These are phyloP conservation scores for Phanerochaete sordida DNA, from an alignment of 768 basidiomycete genomes.

Conservation along the genomic window DNA sequence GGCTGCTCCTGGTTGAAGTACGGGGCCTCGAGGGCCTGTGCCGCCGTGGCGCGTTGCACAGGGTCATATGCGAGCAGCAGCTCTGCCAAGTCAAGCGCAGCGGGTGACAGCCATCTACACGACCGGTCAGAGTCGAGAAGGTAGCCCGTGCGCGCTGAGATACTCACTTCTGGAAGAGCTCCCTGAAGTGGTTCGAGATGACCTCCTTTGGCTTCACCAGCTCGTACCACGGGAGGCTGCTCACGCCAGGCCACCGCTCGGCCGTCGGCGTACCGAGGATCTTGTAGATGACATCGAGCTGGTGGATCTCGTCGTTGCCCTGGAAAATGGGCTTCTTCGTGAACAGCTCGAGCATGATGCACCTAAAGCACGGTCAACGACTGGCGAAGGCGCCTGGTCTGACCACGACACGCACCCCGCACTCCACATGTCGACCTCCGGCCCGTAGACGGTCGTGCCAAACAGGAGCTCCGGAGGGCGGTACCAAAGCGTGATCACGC, in stretches of 20 bases:
- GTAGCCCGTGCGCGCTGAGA: not conserved
- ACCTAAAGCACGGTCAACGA: slow-evolving; percentile 44
- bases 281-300: slow-evolving; percentile 90
- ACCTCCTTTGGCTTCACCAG: slow-evolving; percentile 87
- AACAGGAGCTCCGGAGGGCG: slow-evolving; percentile 92
- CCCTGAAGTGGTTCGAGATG: slow-evolving; percentile 73
- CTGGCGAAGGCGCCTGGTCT: not conserved
- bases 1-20: slow-evolving; percentile 89
- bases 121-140: not conserved
- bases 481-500: slow-evolving; percentile 99
- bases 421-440: slow-evolving; percentile 99
- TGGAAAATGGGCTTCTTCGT: slow-evolving; percentile 97
- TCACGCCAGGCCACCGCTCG: slow-evolving; percentile 79
- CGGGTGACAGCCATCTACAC: slow-evolving; percentile 79
- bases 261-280: slow-evolving; percentile 86
- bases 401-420: slow-evolving; percentile 66
- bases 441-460: slow-evolving; percentile 94
- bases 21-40: slow-evolving; percentile 72
- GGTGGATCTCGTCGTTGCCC: slow-evolving; percentile 96
- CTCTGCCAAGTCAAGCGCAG: slow-evolving; percentile 85
- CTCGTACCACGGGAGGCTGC: slow-evolving; percentile 95
- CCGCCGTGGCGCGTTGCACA: slow-evolving; percentile 65
- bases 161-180: slow-evolving; percentile 78
- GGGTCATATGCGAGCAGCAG: slow-evolving; percentile 81
- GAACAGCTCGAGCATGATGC: slow-evolving; percentile 98